Base-by-base conservation (phyloP, 805 yeast species). In the Peterozyma xylosa region DNA sequence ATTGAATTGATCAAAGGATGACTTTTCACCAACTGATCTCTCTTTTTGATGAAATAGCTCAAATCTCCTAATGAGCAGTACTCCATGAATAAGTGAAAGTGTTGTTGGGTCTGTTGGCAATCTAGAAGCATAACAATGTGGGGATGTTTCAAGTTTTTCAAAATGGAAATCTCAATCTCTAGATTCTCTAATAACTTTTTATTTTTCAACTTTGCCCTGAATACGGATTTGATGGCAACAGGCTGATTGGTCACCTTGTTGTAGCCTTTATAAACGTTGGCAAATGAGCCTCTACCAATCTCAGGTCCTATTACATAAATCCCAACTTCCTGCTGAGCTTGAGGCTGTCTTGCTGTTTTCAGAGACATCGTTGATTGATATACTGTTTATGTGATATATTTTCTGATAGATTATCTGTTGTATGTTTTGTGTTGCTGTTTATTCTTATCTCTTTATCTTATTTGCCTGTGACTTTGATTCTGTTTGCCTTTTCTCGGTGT, bases 241-340 rank as follows among this genome's bases (percentile, higher is more conserved):
- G 89, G 74, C 30, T 69, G 66, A 50, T 70, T 70, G 3, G 76
- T 70, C 37, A 66, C 61, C 38, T 67, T 61, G 54, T 82, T 71
- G 45, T 74, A 70, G 42, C 96, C 96, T 63, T 87, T 89, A 68
- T 86, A 91, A 21, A 93, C 99, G 49, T 82, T 84, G 54, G 99
- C 99, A 68, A 93, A 93, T 9, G 96, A 86, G 32, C 99, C 99
- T 54, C 86, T 80, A 18, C 99, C 99, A 43, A 93, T 91, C 60
- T 89, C 95, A 15, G 82, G 76, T 18, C 87, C 88, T n/a, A 82
- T 68, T 17, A 70, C 63, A 55, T 78, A 82, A 41, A 64, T 60
- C 5, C 80, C 82, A 11, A 76, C 59, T 17, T 52, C 52, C 49
- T 50, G 56, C 34, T 39, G 45, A 18, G 34, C 36, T 32, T 18